Base-by-base conservation (phyloP, 306 rosid genomes). In the Trifolium dubium region DNA sequence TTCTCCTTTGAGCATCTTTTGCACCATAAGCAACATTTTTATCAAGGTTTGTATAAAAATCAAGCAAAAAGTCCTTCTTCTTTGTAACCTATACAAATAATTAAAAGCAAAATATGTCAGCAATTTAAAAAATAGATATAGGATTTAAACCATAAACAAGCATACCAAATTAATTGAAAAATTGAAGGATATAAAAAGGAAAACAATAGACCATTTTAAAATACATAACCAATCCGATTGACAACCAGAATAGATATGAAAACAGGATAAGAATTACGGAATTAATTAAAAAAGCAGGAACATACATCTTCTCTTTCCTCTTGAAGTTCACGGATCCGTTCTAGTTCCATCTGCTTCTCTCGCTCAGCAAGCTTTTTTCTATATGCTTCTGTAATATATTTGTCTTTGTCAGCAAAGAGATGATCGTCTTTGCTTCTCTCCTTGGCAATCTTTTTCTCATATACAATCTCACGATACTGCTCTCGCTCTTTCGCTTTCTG, bases 351-450 rank as follows among this genome's bases (percentile, higher is more conserved):
- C 83, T 91, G 92, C 69, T 79, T 89, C 77, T 80, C 96, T 60
- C 74, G 90, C 53, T 89, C 96, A 1, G 88, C 95, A 69, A 94
- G 96, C 85, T 92, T 89, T 86, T 29, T 92, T 78, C 92, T 94
- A 78, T 94, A 87, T 31, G 96, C 97, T 75, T 87, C 80, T 0
- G 97, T 92, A 46, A 94, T 75, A 78, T 82, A 94, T 85, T 87
- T 92, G 77, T 92, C 97, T 86, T 94, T 94, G 70, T 86, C 89
- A 5, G 88, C 90, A 77, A 70, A 92, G 49, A 92, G 88, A 74
- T 92, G 96, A 65, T 94, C 95, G 30, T 94, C 97, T 84, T 88
- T 72, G 88, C 84, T 91, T 82, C 96, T 86, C 83, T 94, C 97
- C 75, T 89, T 89, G 5, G 89, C 95, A 53, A 94, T 77, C 81